Base-by-base conservation (phyloP, 1,284 basidiomycete genomes). In the Macrocystidia cucumis region DNA sequence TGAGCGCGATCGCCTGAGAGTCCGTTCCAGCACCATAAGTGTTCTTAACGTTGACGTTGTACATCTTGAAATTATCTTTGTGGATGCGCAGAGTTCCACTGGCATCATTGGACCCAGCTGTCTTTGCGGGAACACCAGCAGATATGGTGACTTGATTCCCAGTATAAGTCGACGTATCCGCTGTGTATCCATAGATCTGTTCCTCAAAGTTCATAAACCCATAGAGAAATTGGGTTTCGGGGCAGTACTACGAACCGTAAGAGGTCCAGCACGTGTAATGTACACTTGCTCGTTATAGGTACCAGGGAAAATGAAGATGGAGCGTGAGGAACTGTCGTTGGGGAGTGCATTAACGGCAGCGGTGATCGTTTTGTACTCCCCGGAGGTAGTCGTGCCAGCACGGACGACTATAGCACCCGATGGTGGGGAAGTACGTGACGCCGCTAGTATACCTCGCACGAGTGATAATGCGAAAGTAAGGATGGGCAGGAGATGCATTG, bases 21-120 rank as follows among this genome's bases (percentile, higher is more conserved):
- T 30, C 14, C 11, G 29, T 13, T 3, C 67, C 69, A n/a, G 53
- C 44, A 1, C 72, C 74, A 40, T 62, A 70, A 1, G 64, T 69
- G 46, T 77, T 76, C 35, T 61, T 63, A 25, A 76, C 63, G 42
- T 76, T 66, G 29, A 75, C 59, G 40, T 75, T 75, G 49, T 75
- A 77, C 55, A 75, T 57, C 35, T 56, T 59, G 43, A 74, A 71
- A 40, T 69, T 56, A 40, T 69, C 49, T 38, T 67, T 68, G 50
- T 74, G 68, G 21, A 74, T 57, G 22, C 70, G 65, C 18, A 77
- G 50, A 1, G 73, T 74, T 4, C 72, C 72, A 39, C 67, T 69
- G 1, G 65, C 63, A 44, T 75, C 29, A 18, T 30, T 18, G 5
- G n/a, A 14, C 3, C n/a, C 17, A 30, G 29, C 67, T 2, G 50